Base-by-base conservation (phyloP, 768 basidiomycete species). In the Leccinum longicurvipes region DNA sequence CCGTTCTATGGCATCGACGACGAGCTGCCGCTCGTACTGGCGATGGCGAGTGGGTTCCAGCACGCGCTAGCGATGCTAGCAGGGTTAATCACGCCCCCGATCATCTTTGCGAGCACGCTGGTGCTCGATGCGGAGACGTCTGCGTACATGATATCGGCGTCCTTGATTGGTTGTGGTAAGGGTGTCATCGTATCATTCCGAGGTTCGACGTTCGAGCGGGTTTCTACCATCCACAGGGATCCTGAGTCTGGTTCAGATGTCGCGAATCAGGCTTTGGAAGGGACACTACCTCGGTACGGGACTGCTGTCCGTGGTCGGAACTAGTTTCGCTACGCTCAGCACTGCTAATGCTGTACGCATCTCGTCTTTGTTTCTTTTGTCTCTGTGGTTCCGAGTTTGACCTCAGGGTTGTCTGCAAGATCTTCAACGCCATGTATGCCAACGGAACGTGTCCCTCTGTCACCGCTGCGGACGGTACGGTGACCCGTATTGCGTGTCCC, bases 41-140 rank as follows among this genome's bases (percentile, higher is more conserved):
- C 89, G 1, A 81, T 91, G 29, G 77, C 86, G 1, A 83, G 82
- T 59, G 91, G 91, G 0, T 73, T 87, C 15, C 86, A 87, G 63
- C 89, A 91, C 64, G 81, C 86, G 2, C 81, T 91, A 10, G 89
- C 88, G 2, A 92, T 92, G 90, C 78, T 91, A 15, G 89, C 87
- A 2, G 89, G 88, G 3, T 75, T 91, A 42, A 90, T 92, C 62
- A 89, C 88, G 0, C 91, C 90, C 0, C 90, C 91, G 1, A 91
- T 91, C 62, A 87, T 91, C 56, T 85, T 92, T 61, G 82, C 87
- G 1, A 82, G 79, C 50, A 68, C 82, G 4, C 71, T 92, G 34
- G 82, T 72, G 55, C 72, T 91, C 19, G 83, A 87, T 48, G 63
- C 77, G 2, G 70, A 70, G 25, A 83, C 79, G 2, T 85, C 85